Evolutionary conservation across 257 asterid genomes (phyloP).

Genomic region (Cinchona pubescens): DNA sequence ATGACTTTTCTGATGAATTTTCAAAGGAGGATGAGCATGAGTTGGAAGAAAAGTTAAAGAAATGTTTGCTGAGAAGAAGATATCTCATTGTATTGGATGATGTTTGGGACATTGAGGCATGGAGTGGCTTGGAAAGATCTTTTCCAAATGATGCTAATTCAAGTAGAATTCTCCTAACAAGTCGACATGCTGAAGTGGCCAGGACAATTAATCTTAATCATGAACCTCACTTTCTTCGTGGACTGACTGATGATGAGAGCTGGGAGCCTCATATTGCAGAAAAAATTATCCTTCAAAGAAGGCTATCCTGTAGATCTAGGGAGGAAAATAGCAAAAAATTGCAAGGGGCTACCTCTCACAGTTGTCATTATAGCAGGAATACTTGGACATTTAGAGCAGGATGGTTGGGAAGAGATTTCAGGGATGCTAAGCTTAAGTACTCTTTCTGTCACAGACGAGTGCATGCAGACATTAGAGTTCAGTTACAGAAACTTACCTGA

Average conservation of each 20-base stretch:
- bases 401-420: not conserved
- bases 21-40: not conserved
- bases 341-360: not conserved
- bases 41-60: not conserved
- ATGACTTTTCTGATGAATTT: not conserved
- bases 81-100: constrained; percentile 23
- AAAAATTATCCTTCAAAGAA: not conserved
- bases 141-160: constrained; percentile 7
- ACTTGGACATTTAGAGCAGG: not conserved
- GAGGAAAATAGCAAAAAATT: not conserved
- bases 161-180: constrained; percentile 15
- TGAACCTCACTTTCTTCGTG: not conserved
- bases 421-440: not conserved
- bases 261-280: not conserved
- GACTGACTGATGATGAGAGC: not conserved
- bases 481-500: not conserved
- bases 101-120: constrained; percentile 19
- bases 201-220: not conserved
- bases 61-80: not conserved
- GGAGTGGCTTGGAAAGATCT: constrained; percentile 8
- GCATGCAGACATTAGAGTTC: not conserved
- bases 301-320: not conserved
- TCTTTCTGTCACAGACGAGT: not conserved
- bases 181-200: not conserved
- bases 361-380: not conserved